Conservation (phyloP, 768 basidiomycete genomes). For the Suillus americanus region DNA sequence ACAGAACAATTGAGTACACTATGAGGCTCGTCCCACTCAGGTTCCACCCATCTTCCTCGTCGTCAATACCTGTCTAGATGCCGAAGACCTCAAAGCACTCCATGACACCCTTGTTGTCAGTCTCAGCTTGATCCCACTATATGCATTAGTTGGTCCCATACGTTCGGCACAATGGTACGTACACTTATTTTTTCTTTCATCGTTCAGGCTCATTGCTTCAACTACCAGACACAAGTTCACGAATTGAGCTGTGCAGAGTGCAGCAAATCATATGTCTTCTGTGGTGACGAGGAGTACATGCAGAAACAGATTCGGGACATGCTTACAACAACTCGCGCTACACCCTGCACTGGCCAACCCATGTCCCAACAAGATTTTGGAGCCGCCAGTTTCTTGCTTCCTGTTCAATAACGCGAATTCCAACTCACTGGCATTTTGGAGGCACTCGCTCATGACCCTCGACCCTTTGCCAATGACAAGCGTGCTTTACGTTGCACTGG, state of each 20-base stretch:
- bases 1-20: too few relatives aligned
- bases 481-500: slow-evolving; percentile 93
- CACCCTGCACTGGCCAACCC: slow-evolving; percentile 84
- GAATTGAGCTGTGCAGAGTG: slow-evolving; percentile 96
- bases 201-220: not conserved
- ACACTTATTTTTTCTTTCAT: not conserved
- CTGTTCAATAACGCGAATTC: slow-evolving; percentile 91
- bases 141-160: slow-evolving; percentile 92
- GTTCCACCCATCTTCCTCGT: slow-evolving; percentile 97
- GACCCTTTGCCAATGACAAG: slow-evolving; percentile 97
- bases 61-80: slow-evolving; percentile 94
- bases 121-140: slow-evolving; percentile 88
- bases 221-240: slow-evolving; percentile 87
- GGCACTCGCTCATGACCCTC: slow-evolving; percentile 83
- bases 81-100: slow-evolving; percentile 93
- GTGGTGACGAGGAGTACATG: slow-evolving; percentile 93
- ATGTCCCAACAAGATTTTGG: slow-evolving; percentile 79
- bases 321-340: slow-evolving; percentile 77
- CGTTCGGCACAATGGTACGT: slow-evolving; percentile 67
- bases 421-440: slow-evolving; percentile 94
- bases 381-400: slow-evolving; percentile 88
- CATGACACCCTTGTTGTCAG: slow-evolving; percentile 92
- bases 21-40: too few relatives aligned
- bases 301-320: slow-evolving; percentile 98
- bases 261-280: slow-evolving; percentile 98